Base-by-base conservation (phyloP, 805 yeast species). In the Groenewaldozyma tartarivorans region DNA sequence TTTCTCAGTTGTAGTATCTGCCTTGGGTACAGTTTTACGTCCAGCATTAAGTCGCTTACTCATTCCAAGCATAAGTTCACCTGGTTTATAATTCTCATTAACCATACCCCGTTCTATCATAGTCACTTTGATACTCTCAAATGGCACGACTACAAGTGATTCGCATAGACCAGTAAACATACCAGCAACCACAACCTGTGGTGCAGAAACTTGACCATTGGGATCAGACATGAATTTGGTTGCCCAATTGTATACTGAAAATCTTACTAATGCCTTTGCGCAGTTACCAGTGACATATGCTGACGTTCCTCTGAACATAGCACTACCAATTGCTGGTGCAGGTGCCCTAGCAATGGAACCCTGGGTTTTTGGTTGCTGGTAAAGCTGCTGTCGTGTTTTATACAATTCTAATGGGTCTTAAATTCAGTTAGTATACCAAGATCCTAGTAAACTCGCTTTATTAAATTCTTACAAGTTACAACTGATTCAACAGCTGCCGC, bases 141-240 rank as follows among this genome's bases (percentile, higher is more conserved):
- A 88, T 0, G 97, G 98, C 16, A 92, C 82, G 18, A 90, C 75
- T 21, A 57, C 42, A 26, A 87, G 48, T 2, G 94, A 78, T 58
- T 92, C 97, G 34, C 79, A 63, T 43, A 81, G 68, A 2, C 95
- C 97, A 4, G 95, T 82, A 66, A 85, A 72, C 48, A 74, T 51
- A 6, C 94, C 95, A 3, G 96, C 95, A 44, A 82, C 77, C 5
- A 85, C 82, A 32, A 85, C 71, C 51, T 86, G 69, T 6, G 94
- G 90, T 1, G 94, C 94, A 17, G 61, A 47, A 15, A 44, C 50
- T 47, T 76, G 71, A n/a, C 77, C 74, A 39, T 61, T 62, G 16
- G 68, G 72, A 21, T 72, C 74, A 3, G 79, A 68, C 82, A 72
- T 68, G 57, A 82, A 74, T 52, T 77, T 72, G 19, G 86, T 75